A percentile compares a stretch with the other conserved stretches of the same genome.
phyloP scores from a whole-genome alignment of 805 yeast species.

The Pichia manshurica region DNA sequence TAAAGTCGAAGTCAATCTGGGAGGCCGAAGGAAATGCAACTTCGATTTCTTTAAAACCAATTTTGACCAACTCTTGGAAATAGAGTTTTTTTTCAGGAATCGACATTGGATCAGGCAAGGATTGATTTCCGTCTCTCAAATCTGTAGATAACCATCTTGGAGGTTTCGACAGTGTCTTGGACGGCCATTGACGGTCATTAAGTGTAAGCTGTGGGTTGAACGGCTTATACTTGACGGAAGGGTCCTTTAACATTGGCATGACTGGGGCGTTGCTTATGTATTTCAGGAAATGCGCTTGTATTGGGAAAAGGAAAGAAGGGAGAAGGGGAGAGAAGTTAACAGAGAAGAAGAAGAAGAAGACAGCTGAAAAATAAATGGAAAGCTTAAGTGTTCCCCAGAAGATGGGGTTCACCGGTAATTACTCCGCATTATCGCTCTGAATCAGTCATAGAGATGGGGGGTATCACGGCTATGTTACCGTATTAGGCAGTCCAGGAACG shows the following conservation, averaged over 20 bases:
- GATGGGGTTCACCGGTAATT: too few relatives aligned
- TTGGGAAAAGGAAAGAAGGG: neutral
- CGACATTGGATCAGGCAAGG: slow-evolving; percentile 84
- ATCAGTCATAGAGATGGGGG: too few relatives aligned
- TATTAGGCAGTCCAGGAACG: too few relatives aligned
- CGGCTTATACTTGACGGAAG: slow-evolving; percentile 55
- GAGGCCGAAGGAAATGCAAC: slow-evolving; percentile 80
- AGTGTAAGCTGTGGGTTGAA: slow-evolving; percentile 48
- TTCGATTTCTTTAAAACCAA: slow-evolving; percentile 80
- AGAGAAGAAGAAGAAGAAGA: neutral
- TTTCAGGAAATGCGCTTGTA: too few relatives aligned
- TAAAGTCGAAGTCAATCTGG: slow-evolving; percentile 75
- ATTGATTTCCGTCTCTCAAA: slow-evolving; percentile 78
- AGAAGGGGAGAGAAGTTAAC: neutral
- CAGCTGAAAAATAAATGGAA: too few relatives aligned
- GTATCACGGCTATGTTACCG: too few relatives aligned
- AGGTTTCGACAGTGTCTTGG: slow-evolving; percentile 47
- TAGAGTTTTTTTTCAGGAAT: slow-evolving; percentile 68
- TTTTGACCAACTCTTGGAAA: slow-evolving; percentile 59
- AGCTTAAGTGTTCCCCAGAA: too few relatives aligned
- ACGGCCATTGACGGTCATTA: slow-evolving; percentile 69
- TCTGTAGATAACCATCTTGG: slow-evolving; percentile 85
- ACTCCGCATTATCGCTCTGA: too few relatives aligned
- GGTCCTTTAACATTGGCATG: slow-evolving; percentile 46
- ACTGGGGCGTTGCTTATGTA: neutral